Base-by-base conservation (phyloP, 257 asterid species). In the Prunella vulgaris region DNA sequence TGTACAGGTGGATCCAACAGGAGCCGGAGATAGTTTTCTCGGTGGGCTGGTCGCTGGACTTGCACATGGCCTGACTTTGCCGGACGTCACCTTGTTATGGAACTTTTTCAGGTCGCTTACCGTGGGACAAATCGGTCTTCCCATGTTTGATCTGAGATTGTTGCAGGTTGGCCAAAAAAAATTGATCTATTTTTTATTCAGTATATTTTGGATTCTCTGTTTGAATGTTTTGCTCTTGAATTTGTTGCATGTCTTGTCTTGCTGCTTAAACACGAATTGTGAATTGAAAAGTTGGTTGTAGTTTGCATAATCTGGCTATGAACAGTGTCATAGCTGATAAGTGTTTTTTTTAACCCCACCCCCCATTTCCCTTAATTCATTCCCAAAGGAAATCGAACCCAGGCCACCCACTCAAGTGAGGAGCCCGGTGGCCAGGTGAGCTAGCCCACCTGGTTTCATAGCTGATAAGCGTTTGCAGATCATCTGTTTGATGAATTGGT, bases 21-120 rank as follows among this genome's bases (percentile, higher is more conserved):
- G 99, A 1, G 97, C 99, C 10, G 97, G 99, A 37, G 99, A 93
- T 79, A 88, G 99, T 68, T 93, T 90, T 25, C 83, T 93, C 24
- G 99, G 96, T 4, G 99, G 99, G 10, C 81, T 93, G 57, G 97
- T 90, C 8, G 89, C 82, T 1, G 99, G 99, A 56, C 80, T 90
- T 32, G 83, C 77, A 17, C 84, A 82, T 40, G 99, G 96, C 27
- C 71, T 90, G 82, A 38, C 87, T 1, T 87, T 89, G 67, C 87
- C 90, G 17, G 99, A 90, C 74, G 94, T 96, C 38, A 97, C 96
- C 51, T 79, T 87, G 82, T 60, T 93, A 80, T 97, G 99, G 12
- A 93, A 93, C 82, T 84, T 86, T 17, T 93, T 93, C 20, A 97
- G 99, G 3, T 87, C 96, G 1, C 84, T 94, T 20, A 90, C 99